phyloP scores from a whole-genome alignment of 805 yeast genomes.

The Spathaspora boniae region DNA sequence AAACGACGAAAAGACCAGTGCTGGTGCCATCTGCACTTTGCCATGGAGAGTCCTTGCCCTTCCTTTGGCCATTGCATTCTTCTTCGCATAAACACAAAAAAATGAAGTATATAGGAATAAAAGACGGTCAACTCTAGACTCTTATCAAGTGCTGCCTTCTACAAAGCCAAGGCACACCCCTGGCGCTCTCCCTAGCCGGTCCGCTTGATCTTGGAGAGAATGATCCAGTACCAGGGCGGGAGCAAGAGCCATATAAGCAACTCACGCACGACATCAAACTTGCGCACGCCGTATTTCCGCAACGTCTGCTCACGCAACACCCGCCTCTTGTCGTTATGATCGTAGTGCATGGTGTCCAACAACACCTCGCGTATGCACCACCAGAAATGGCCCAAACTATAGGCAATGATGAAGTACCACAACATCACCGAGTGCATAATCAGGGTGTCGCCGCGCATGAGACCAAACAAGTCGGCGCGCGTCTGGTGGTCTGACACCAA shows the following conservation, averaged over 20 bases:
- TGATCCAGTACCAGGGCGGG: conserved; percentile 36
- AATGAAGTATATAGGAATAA: too few species aligned
- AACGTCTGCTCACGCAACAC: conserved; percentile 12
- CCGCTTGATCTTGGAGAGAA: conserved; percentile 13
- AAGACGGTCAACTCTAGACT: too few species aligned
- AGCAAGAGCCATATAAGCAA: conserved; percentile 14
- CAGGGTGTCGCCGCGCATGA: conserved; percentile 7
- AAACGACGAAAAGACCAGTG: too few species aligned
- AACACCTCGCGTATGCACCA: conserved; percentile 24
- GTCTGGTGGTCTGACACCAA: too few species aligned
- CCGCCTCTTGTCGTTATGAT: conserved; percentile 14
- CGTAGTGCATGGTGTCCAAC: conserved; percentile 13
- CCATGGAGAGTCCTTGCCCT: too few species aligned
- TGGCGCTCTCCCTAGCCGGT: not conserved
- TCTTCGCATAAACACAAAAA: too few species aligned
- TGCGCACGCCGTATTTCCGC: conserved; percentile 10
- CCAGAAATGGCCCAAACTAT: conserved; percentile 24
- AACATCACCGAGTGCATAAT: conserved; percentile 1
- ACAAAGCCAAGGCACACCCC: too few species aligned
- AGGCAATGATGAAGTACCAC: conserved; percentile 11
- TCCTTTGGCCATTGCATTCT: too few species aligned
- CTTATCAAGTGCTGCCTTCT: too few species aligned
- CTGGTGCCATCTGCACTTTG: too few species aligned
- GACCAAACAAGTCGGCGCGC: too few species aligned
- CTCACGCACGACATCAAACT: conserved; percentile 12